Evolutionary conservation across 768 basidiomycete species (phyloP), one percentile per base, ranked within the genome.

Genomic region (Lentinula sp.): DNA sequence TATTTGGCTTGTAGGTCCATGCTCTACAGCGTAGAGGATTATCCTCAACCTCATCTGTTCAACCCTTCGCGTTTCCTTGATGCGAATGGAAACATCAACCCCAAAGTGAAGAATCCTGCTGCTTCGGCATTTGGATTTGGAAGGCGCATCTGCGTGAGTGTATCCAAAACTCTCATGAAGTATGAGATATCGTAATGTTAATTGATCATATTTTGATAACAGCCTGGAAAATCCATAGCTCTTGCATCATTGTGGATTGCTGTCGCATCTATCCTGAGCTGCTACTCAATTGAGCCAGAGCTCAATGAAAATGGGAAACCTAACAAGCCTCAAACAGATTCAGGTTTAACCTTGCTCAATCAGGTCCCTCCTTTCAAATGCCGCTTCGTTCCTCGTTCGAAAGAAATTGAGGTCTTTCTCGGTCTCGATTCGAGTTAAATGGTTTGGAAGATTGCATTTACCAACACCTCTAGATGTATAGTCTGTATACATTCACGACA

Each of bases 161-260:
- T 42, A 21, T 31, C n/a, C 28, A 23, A 6, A 2, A 54, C 10
- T 23, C 18, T 23, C 18, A 11, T 4, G n/a, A 43, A 15, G 1
- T 39, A 21, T 46, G 45, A 13, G 21, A 28, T 28, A 28, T 28
- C 28, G 28, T 28, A 28, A 28, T 28, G 28, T 28, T 28, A 28
- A 28, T 13, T 53, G 31, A 53, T 31, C 34, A 49, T n/a, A 49
- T 40, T 8, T 23, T 18, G 15, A 9, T 15, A 8, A n/a, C n/a
- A 59, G 57, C 49, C 59, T 16, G 66, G 65, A 4, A 52, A 56
- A 35, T 55, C 63, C 35, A 40, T 66, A 8, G 63, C 59, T 4
- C 9, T 57, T 28, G 52, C 58, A 3, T 59, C 62, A 13, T 32
- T 67, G 0, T 67, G 62, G 60, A 57, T 63, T 34, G 42, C 57